Evolutionary conservation across 2,329 filamentous ascomycete genomes (phyloP).

Genomic region (Beauveria pseudobassiana): DNA sequence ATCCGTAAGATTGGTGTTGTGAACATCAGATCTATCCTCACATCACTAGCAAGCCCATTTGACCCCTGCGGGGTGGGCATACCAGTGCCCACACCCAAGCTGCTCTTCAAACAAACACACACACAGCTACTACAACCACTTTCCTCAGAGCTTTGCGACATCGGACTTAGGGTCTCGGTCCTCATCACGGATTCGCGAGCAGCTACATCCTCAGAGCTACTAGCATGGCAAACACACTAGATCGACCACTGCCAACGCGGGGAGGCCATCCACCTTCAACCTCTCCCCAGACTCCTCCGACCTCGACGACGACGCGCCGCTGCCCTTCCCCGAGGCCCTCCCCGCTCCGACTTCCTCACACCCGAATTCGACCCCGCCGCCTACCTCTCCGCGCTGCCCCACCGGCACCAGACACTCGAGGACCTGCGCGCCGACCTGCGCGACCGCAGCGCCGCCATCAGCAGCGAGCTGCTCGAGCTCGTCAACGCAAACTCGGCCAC

Average conservation of each 20-base stretch:
- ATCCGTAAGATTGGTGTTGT: too few relatives aligned
- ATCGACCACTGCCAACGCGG: neutral
- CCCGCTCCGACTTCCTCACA: conserved; percentile 72
- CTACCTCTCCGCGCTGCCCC: conserved; percentile 73
- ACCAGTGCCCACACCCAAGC: too few relatives aligned
- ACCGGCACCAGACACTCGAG: conserved; percentile 92
- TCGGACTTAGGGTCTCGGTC: too few relatives aligned
- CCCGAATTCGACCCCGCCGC: conserved; percentile 68
- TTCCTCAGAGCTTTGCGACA: too few relatives aligned
- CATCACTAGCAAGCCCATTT: too few relatives aligned
- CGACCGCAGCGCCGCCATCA: conserved; percentile 69
- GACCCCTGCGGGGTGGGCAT: too few relatives aligned
- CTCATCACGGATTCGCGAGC: neutral
- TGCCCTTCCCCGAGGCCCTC: conserved; percentile 84
- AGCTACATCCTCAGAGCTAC: neutral
- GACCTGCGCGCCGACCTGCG: conserved; percentile 84
- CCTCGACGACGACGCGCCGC: conserved; percentile 55
- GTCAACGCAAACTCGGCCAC: conserved; percentile 94
- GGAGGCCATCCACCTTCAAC: conserved; percentile 27
- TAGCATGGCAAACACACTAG: neutral
- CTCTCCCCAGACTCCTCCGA: conserved; percentile 33
- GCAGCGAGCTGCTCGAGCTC: conserved; percentile 81
- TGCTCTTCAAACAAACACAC: too few relatives aligned
- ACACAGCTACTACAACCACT: too few relatives aligned
- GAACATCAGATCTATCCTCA: too few relatives aligned